These are phyloP conservation scores for Hibiscus trionum DNA, from an alignment of 345 rosid species.

Conservation along the genomic window DNA sequence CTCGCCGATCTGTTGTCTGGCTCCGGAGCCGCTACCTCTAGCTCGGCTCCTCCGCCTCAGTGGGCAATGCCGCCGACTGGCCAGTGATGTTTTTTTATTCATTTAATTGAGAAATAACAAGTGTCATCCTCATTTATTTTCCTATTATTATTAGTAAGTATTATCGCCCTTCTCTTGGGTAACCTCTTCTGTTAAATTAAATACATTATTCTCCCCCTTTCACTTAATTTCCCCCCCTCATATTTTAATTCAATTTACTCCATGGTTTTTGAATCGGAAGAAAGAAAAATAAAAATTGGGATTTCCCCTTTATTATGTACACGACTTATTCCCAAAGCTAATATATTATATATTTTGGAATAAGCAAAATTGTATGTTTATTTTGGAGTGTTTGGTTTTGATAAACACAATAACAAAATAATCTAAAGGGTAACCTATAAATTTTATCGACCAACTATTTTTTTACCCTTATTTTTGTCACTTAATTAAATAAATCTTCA, in stretches of 20 bases:
- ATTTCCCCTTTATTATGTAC: constrained; percentile 11
- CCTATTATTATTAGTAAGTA: not conserved
- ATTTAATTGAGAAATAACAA: constrained; percentile 18
- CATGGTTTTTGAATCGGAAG: no score
- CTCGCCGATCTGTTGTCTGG: constrained; percentile 54
- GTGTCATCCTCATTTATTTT: constrained; percentile 2
- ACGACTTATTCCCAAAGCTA: not conserved
- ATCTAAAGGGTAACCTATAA: no score
- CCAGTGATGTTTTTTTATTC: constrained; percentile 10
- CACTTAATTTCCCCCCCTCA: no score
- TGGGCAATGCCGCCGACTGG: constrained; percentile 18
- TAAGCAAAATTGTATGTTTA: not conserved
- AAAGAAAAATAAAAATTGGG: no score
- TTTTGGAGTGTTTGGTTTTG: not conserved
- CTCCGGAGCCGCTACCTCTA: constrained; percentile 25
- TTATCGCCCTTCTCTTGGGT: no score
- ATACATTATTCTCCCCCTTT: no score
- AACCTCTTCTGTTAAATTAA: constrained; percentile 11
- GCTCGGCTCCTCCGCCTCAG: constrained; percentile 23
- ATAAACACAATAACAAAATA: no score
- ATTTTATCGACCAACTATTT: no score
- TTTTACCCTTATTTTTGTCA: no score
- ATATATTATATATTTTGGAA: not conserved
- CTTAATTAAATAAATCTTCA: no score
- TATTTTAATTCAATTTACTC: no score